These are phyloP conservation scores for Guadua angustifolia DNA, from an alignment of 176 grass and related monocot species.

Conservation along the genomic window DNA sequence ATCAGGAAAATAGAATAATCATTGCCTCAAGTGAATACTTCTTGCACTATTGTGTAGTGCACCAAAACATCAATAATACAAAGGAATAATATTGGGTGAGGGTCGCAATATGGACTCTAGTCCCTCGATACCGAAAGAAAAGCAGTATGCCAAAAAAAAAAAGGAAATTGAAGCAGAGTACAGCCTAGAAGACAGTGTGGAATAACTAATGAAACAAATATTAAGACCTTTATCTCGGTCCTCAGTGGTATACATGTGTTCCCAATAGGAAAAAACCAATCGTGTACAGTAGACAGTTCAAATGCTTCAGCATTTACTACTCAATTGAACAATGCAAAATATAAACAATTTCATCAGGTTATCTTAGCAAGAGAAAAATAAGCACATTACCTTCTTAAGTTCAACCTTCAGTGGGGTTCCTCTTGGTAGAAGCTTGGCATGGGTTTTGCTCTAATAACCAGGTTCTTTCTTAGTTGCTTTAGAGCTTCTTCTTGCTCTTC, in stretches of 20 bases:
- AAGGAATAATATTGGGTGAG: background rate
- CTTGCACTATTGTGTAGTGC: background rate
- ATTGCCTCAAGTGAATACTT: background rate
- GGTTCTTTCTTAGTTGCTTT: slow-evolving; percentile 87
- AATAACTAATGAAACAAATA: slow-evolving; percentile 15
- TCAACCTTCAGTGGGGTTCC: slow-evolving; percentile 78
- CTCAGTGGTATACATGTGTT: background rate
- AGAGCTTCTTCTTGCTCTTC: slow-evolving; percentile 92
- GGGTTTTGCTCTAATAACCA: slow-evolving; percentile 84
- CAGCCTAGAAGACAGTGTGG: background rate
- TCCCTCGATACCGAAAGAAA: slow-evolving; percentile 15
- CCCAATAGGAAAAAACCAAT: background rate
- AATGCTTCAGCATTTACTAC: background rate
- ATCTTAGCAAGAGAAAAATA: background rate
- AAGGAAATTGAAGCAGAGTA: slow-evolving; percentile 8
- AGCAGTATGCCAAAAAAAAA: slow-evolving; percentile 16
- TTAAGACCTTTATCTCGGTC: background rate
- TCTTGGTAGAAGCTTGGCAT: slow-evolving; percentile 96
- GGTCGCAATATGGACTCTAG: background rate
- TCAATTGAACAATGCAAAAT: background rate
- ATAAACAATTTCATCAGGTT: background rate
- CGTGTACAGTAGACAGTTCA: background rate
- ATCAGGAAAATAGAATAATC: background rate
- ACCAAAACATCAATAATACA: slow-evolving; percentile 6
- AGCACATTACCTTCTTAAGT: slow-evolving; percentile 79